Evolutionary conservation across 257 asterid genomes (phyloP), one percentile per base, ranked within the genome.

Genomic region (Craterostigma plantagineum): DNA sequence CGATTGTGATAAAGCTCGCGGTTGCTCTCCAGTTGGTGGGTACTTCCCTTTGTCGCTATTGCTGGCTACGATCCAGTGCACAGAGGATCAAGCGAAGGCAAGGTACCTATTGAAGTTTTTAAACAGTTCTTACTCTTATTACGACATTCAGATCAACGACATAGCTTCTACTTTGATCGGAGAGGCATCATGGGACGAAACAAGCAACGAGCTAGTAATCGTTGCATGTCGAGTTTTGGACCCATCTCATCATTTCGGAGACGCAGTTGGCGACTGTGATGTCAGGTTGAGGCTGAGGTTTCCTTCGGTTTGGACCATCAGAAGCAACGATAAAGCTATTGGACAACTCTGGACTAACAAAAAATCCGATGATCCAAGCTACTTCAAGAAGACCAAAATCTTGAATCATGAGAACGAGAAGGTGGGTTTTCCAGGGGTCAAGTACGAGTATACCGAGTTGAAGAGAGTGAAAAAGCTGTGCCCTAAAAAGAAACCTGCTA

Each of bases 171-270:
- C 70, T 4, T 53, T 71, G 46, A 51, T 73, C n/a, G 85, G 72
- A 3, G 91, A 81, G 72, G 82, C 75, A 27, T 58, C 62, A 9
- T 81, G 93, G 93, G 71, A 76, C 12, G 54, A 37, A 23, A 34
- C 49, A 43, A 63, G 38, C 40, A 74, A 67, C 23, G 63, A 54
- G 51, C 35, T 77, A 43, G 49, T 58, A 1, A 39, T 77, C 43
- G 67, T 64, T 50, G 84, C 77, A 7, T 81, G 90, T 45, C 60
- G 68, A 35, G 56, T 77, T 49, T 50, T 62, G 44, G 51, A 60
- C 42, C 59, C 62, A 0, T 18, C 7, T 8, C 33, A 38, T 49
- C 30, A 50, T 11, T 0, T 23, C 6, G 63, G 44, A 6, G 50
- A 45, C 37, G 65, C 45, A 12, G 68, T 73, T 0, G 69, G 72